Percentiles rank a stretch among this genome's conserved stretches.
Evolutionary conservation across 2,329 filamentous ascomycete genomes (phyloP).

Genomic region (Pseudogymnoascus sp.): DNA sequence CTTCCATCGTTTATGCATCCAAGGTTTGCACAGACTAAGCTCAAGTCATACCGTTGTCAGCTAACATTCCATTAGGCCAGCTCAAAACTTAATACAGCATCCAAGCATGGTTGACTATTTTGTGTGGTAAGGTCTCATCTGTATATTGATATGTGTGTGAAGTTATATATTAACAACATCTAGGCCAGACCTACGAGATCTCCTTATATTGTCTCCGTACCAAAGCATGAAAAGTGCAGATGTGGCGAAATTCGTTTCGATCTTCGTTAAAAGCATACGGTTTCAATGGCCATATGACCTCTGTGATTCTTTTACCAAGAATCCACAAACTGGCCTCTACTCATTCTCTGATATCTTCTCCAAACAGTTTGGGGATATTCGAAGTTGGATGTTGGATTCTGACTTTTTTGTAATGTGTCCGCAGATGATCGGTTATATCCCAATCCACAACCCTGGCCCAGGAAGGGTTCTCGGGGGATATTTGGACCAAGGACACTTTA

Average conservation of each 20-base stretch:
- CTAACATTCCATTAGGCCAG: neutral
- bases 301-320: neutral
- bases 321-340: neutral
- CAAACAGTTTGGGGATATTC: neutral
- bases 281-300: neutral
- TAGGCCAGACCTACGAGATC: neutral
- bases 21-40: neutral
- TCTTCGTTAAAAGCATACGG: conserved; percentile 1
- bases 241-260: neutral
- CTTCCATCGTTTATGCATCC: neutral
- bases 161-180: neutral
- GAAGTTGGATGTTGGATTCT: conserved; percentile 3
- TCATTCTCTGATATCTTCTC: neutral
- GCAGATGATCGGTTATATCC: neutral
- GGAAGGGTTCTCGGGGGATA: neutral
- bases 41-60: neutral
- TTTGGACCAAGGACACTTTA: neutral
- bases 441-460: conserved; percentile 2
- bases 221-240: conserved; percentile 1
- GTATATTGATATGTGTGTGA: neutral
- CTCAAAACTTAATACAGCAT: neutral
- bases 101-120: neutral
- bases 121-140: neutral
- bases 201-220: neutral
- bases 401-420: conserved; percentile 4